Conservation (phyloP, 345 rosid species). For the Citrus reticulata region DNA sequence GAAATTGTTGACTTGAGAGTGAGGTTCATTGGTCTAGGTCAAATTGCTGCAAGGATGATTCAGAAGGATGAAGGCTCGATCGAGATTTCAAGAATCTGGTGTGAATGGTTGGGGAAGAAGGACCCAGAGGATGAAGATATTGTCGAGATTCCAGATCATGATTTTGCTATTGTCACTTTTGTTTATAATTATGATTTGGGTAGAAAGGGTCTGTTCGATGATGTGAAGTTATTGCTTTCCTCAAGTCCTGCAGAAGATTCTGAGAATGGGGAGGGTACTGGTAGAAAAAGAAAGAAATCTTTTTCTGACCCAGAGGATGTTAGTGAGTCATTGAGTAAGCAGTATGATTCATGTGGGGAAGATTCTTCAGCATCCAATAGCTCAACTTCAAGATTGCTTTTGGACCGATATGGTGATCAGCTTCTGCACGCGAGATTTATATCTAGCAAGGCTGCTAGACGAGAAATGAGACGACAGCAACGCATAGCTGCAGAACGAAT, state of each 20-base stretch:
- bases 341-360: slow-evolving; percentile 64
- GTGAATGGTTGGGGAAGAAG: slow-evolving; percentile 80
- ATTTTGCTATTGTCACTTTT: slow-evolving; percentile 67
- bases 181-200: slow-evolving; percentile 64
- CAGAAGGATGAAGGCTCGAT: slow-evolving; percentile 37
- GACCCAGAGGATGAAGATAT: slow-evolving; percentile 30
- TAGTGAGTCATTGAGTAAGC: slow-evolving; percentile 56
- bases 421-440: slow-evolving; percentile 48
- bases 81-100: slow-evolving; percentile 68
- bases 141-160: slow-evolving; percentile 46
- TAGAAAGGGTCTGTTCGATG: slow-evolving; percentile 58
- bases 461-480: slow-evolving; percentile 81
- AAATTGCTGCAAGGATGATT: slow-evolving; percentile 52
- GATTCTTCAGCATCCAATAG: slow-evolving; percentile 48
- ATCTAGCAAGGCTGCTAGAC: slow-evolving; percentile 56
- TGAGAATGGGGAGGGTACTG: slow-evolving; percentile 32
- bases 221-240: slow-evolving; percentile 50
- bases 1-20: slow-evolving; percentile 57
- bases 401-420: slow-evolving; percentile 55
- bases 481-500: slow-evolving; percentile 73
- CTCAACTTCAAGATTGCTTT: slow-evolving; percentile 43
- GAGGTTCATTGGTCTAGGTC: slow-evolving; percentile 51
- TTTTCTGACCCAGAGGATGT: slow-evolving; percentile 82
- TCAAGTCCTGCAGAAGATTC: slow-evolving; percentile 33
- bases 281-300: slow-evolving; percentile 61